Evolutionary conservation across 495 filamentous ascomycete genomes (phyloP), one percentile per base, ranked within the genome.

Genomic region (Penicillium waksmanii): DNA sequence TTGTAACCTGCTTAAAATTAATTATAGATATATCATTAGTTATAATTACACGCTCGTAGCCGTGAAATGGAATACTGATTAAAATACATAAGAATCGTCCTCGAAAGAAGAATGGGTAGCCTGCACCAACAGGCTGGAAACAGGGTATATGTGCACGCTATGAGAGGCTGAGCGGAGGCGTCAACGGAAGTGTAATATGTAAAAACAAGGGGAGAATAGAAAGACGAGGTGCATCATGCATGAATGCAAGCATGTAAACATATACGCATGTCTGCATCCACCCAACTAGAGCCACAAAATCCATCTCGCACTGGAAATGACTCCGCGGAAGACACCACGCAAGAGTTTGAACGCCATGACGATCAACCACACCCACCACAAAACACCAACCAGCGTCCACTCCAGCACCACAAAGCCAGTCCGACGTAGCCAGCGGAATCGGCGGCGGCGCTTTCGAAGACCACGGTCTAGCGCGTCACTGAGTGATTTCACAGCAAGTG

Each of bases 301-400:
- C 93, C 93, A 97, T 64, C 82, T 74, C 13, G 88, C 73, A 43
- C 80, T 81, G 27, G 82, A 75, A 3, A 86, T 70, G 8, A 84
- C 65, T 3, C 85, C 88, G 40, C 79, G 80, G 27, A 87, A 79
- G 12, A 86, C 62, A 17, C 87, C 85, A 31, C 87, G 75, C 1
- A 88, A 62, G 19, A 91, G 57, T 56, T 89, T 80, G 52, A 87
- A 77, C 12, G 87, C 79, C 80, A 91, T 87, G 17, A 93, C 90
- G 47, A 92, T 76, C 53, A 91, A 79, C 90, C 90, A 94, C 10
- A 91, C 87, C 71, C 87, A 89, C 90, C 90, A 94, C 81, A 94
- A 86, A 55, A 90, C 81, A 15, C 85, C 89, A 34, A 94, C 86
- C 21, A 94, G 78, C 31, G 83, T 81, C 90, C 90, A 94, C 77